A percentile compares a stretch with the other conserved stretches of the same genome.
Evolutionary conservation across 768 basidiomycete species (phyloP).

Genomic region (Leccinum imitatum): DNA sequence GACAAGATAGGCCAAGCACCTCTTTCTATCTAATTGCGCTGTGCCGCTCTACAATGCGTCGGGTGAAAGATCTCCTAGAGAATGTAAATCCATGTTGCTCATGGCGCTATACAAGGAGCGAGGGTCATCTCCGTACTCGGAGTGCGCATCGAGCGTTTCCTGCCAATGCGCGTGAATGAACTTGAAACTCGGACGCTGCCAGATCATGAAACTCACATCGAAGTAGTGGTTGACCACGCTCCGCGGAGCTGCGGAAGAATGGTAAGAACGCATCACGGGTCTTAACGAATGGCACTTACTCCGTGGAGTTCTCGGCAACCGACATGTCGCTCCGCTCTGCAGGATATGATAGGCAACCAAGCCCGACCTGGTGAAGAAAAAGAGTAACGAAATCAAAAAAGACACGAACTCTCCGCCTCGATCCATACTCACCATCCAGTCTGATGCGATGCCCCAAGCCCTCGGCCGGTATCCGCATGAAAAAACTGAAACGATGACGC

Average conservation of each 20-base stretch:
- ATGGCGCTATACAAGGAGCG: slow-evolving; percentile 61
- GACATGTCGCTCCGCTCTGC: slow-evolving; percentile 85
- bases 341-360: slow-evolving; percentile 89
- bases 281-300: slow-evolving; percentile 52
- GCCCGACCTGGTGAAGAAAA: slow-evolving; percentile 61
- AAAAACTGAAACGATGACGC: slow-evolving; percentile 62
- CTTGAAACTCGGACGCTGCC: not conserved
- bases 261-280: slow-evolving; percentile 3
- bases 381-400: not conserved
- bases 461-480: slow-evolving; percentile 90
- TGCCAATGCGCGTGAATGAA: slow-evolving; percentile 27
- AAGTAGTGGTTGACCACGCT: slow-evolving; percentile 91
- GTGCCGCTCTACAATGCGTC: slow-evolving; percentile 51
- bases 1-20: not conserved
- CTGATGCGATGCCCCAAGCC: slow-evolving; percentile 96
- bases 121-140: slow-evolving; percentile 73
- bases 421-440: slow-evolving; percentile 77
- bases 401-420: too few relatives aligned
- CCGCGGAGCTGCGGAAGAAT: slow-evolving; percentile 63
- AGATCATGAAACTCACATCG: slow-evolving; percentile 56
- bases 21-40: not conserved
- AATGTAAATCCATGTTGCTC: slow-evolving; percentile 54
- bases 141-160: slow-evolving; percentile 74
- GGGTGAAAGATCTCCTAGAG: slow-evolving; percentile 68
- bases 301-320: slow-evolving; percentile 90